These are phyloP conservation scores for Xylaria intraflava DNA, from an alignment of 495 filamentous ascomycete species.

Conservation along the genomic window DNA sequence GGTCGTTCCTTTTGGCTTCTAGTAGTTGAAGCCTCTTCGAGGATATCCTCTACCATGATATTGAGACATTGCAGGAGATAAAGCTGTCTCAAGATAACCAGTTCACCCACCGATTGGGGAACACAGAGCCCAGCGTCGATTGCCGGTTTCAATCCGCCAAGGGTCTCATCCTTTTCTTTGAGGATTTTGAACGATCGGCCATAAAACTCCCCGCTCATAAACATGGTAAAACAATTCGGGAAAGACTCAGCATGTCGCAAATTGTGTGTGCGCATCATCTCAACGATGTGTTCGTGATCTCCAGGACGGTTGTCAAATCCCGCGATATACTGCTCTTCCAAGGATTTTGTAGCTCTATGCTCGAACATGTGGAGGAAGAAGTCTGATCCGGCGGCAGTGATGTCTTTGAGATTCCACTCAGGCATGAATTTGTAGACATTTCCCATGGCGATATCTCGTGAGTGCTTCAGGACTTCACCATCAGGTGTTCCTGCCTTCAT, in stretches of 20 bases:
- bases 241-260: slow-evolving; percentile 11
- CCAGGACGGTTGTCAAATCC: slow-evolving; percentile 11
- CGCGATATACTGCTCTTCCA: slow-evolving; percentile 22
- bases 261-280: slow-evolving; percentile 17
- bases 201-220: slow-evolving; percentile 16
- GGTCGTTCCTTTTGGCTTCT: slow-evolving; percentile 8
- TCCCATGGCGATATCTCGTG: slow-evolving; percentile 16
- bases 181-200: slow-evolving; percentile 9
- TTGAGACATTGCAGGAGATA: slow-evolving; percentile 15
- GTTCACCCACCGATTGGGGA: slow-evolving; percentile 24
- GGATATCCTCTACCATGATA: slow-evolving; percentile 31
- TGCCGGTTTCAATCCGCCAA: slow-evolving; percentile 8
- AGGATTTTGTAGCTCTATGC: slow-evolving; percentile 24
- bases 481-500: slow-evolving; percentile 18
- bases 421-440: slow-evolving; percentile 24
- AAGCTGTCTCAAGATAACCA: slow-evolving; percentile 29
- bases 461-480: slow-evolving; percentile 15
- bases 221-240: slow-evolving; percentile 18
- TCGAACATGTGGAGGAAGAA: slow-evolving; percentile 25
- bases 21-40: slow-evolving; percentile 24
- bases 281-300: slow-evolving; percentile 18
- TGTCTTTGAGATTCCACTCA: slow-evolving; percentile 35
- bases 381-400: slow-evolving; percentile 24
- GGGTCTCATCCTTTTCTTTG: not conserved
- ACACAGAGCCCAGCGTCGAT: slow-evolving; percentile 16